Conservation (phyloP, 495 filamentous ascomycete genomes). For the Stereocaulon alpinum region DNA sequence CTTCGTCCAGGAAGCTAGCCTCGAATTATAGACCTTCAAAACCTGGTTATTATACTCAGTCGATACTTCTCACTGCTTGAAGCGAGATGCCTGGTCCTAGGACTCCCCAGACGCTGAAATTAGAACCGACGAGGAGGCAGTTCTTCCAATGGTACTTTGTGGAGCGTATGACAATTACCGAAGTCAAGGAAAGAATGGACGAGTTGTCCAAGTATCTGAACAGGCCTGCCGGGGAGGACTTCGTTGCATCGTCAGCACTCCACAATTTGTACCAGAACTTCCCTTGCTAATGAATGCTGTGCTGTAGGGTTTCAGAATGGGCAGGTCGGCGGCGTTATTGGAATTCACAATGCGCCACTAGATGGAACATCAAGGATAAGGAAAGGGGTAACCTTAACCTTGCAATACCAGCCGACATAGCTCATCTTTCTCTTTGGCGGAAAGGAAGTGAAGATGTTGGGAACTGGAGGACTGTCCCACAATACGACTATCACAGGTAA, state of each 20-base stretch:
- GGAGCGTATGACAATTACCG: background rate
- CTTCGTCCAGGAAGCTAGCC: no score
- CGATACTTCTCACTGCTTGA: no score
- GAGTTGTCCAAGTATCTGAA: background rate
- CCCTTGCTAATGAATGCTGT: background rate
- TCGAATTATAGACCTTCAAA: background rate
- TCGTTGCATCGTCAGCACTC: background rate
- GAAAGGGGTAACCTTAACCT: background rate
- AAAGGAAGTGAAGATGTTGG: background rate
- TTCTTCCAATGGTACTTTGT: constrained; percentile 5
- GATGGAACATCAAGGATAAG: background rate
- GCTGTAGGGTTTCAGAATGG: background rate
- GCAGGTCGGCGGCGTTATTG: background rate
- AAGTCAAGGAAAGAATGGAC: constrained; percentile 6
- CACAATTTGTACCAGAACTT: background rate
- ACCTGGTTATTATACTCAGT: background rate
- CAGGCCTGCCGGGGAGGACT: background rate
- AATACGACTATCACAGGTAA: background rate
- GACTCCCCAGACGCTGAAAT: background rate
- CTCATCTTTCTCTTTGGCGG: background rate
- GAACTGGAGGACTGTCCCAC: background rate
- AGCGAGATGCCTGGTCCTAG: background rate
- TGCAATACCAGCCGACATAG: background rate
- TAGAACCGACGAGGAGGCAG: background rate
- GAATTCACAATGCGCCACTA: background rate